A percentile compares a stretch with the other conserved stretches of the same genome.
Conservation (phyloP, 2,329 filamentous ascomycete species). For the Penicillium sp. region DNA sequence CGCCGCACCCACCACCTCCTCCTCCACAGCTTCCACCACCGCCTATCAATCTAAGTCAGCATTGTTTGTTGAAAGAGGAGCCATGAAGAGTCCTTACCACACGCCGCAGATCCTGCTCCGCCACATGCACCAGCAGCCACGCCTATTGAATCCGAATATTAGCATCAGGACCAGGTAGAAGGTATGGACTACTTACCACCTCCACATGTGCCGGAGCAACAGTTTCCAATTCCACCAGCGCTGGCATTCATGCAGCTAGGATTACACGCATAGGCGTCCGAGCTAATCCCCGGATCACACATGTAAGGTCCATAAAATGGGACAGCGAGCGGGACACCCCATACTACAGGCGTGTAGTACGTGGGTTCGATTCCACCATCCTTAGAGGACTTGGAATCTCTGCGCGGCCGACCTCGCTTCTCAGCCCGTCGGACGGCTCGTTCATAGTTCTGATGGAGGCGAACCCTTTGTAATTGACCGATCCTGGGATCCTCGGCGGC, state of each 20-base stretch:
- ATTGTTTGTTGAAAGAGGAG: neutral
- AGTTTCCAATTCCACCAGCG: slow-evolving; percentile 43
- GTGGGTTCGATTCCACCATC: slow-evolving; percentile 13
- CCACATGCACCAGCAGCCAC: slow-evolving; percentile 43
- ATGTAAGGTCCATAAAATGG: slow-evolving; percentile 47
- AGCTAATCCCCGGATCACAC: slow-evolving; percentile 40
- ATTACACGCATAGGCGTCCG: slow-evolving; percentile 41
- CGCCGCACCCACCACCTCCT: slow-evolving; percentile 10
- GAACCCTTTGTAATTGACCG: slow-evolving; percentile 28
- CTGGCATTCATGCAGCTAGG: slow-evolving; percentile 43
- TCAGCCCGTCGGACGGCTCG: slow-evolving; percentile 30
- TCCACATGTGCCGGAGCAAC: slow-evolving; percentile 43
- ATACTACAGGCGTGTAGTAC: slow-evolving; percentile 36
- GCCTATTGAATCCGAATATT: neutral
- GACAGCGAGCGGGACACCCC: slow-evolving; percentile 43
- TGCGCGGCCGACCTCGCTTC: slow-evolving; percentile 25
- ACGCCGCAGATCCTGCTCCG: slow-evolving; percentile 40
- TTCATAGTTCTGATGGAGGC: slow-evolving; percentile 49
- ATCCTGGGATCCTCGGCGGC: slow-evolving; percentile 13
- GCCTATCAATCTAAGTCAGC: slow-evolving; percentile 6
- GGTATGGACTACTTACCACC: slow-evolving; percentile 22
- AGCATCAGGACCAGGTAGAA: neutral
- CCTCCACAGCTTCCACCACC: slow-evolving; percentile 24
- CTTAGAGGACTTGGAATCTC: slow-evolving; percentile 28
- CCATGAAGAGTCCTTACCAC: slow-evolving; percentile 21